Conservation (phyloP, 2,329 filamentous ascomycete genomes). For the Cladosporium austrohemisphaericum region DNA sequence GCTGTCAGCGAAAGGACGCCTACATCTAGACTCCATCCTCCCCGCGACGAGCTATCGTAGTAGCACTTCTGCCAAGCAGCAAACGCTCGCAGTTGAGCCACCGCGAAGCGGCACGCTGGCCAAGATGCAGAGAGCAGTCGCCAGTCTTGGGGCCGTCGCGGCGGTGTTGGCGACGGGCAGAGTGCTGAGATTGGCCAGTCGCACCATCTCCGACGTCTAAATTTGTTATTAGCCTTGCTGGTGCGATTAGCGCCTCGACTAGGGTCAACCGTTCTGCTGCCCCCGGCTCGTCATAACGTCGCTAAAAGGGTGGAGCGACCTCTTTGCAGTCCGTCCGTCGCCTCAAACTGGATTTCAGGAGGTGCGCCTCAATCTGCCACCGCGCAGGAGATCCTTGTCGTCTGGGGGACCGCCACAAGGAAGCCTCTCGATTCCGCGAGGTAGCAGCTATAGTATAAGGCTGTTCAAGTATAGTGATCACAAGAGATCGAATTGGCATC, state of each 20-base stretch:
- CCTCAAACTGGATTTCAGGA: slow-evolving; percentile 5
- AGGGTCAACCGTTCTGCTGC: slow-evolving; percentile 7
- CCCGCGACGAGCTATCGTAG: background rate
- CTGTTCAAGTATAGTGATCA: background rate
- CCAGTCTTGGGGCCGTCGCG: background rate
- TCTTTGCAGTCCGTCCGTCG: slow-evolving; percentile 6
- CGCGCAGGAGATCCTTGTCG: background rate
- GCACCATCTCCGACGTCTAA: slow-evolving; percentile 7
- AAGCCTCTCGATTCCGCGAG: background rate
- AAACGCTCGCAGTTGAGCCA: background rate
- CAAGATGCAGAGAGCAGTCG: background rate
- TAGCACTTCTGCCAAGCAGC: slow-evolving; percentile 7
- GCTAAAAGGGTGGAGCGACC: background rate
- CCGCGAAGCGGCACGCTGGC: background rate
- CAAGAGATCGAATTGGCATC: background rate
- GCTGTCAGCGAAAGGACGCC: no score
- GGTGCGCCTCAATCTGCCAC: slow-evolving; percentile 1
- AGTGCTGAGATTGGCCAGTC: slow-evolving; percentile 3
- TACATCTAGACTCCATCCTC: background rate
- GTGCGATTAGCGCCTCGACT: slow-evolving; percentile 1
- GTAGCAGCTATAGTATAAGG: background rate
- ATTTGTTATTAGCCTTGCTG: background rate
- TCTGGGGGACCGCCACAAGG: slow-evolving; percentile 12
- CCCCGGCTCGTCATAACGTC: slow-evolving; percentile 4
- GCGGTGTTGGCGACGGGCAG: background rate